Conservation (phyloP, 2,329 filamentous ascomycete genomes). For the Venturia asperata region DNA sequence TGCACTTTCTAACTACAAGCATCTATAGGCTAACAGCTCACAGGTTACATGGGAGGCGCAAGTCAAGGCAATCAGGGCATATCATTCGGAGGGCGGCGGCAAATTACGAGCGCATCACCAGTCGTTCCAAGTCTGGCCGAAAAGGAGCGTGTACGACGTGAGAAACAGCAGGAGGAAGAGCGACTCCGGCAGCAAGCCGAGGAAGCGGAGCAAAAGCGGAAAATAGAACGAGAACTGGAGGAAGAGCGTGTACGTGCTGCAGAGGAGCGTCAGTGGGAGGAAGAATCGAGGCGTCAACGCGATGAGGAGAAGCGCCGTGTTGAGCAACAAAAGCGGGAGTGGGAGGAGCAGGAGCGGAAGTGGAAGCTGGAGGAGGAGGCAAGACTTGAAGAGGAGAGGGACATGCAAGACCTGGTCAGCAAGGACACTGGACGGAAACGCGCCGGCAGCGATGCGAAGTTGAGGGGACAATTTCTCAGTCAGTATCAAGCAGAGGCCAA, state of each 20-base stretch:
- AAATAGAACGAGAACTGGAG: constrained; percentile 48
- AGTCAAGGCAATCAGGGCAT: constrained; percentile 94
- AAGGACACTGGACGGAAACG: constrained; percentile 55
- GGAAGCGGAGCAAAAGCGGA: constrained; percentile 45
- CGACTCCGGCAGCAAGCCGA: constrained; percentile 43
- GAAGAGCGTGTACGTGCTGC: constrained; percentile 55
- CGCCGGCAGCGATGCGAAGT: constrained; percentile 55
- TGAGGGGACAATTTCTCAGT: constrained; percentile 78
- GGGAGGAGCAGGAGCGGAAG: constrained; percentile 68
- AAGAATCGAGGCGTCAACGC: constrained; percentile 53
- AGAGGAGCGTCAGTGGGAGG: constrained; percentile 61
- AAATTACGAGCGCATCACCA: constrained; percentile 81
- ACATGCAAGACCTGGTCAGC: constrained; percentile 59
- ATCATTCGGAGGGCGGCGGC: constrained; percentile 80
- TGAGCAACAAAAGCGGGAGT: constrained; percentile 62
- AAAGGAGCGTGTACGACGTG: constrained; percentile 63
- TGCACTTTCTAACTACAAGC: background rate
- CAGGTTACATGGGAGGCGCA: constrained; percentile 86
- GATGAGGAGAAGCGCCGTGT: constrained; percentile 53
- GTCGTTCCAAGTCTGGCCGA: constrained; percentile 73
- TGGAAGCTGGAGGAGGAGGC: constrained; percentile 73
- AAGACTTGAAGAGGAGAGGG: constrained; percentile 63
- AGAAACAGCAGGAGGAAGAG: constrained; percentile 51
- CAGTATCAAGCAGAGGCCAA: constrained; percentile 72
- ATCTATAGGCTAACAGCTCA: background rate